phyloP scores from a whole-genome alignment of 2,329 filamentous ascomycete species.

The Malbranchea zuffiana region DNA sequence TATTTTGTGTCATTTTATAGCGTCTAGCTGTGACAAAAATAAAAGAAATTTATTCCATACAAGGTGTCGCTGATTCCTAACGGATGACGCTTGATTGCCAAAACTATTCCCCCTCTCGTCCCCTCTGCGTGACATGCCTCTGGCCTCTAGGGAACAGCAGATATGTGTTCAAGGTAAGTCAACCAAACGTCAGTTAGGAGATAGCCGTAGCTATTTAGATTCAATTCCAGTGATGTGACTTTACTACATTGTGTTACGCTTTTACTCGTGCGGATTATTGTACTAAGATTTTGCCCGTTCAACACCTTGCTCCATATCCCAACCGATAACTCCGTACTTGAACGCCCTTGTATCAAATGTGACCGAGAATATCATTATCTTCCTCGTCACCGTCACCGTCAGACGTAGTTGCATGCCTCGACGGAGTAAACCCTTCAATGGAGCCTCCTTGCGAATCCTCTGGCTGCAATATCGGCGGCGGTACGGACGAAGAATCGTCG shows the following conservation, averaged over 20 bases:
- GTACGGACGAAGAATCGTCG: slow-evolving; percentile 13
- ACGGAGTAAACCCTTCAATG: slow-evolving; percentile 33
- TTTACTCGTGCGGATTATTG: no score
- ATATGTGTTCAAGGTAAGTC: no score
- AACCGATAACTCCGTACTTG: no score
- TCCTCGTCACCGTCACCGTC: slow-evolving; percentile 41
- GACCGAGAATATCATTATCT: slow-evolving; percentile 43
- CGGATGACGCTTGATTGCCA: slow-evolving; percentile 93
- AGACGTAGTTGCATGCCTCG: slow-evolving; percentile 18
- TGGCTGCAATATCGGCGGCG: slow-evolving; percentile 24
- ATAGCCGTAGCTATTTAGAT: no score
- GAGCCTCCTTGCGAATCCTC: slow-evolving; percentile 29
- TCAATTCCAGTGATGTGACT: no score
- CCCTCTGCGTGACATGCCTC: not conserved
- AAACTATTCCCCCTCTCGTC: slow-evolving; percentile 24
- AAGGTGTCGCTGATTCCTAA: slow-evolving; percentile 86
- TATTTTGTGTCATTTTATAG: slow-evolving; percentile 4
- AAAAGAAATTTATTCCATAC: slow-evolving; percentile 31
- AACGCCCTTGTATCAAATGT: no score
- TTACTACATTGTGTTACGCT: no score
- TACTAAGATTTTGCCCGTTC: no score
- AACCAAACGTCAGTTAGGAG: no score
- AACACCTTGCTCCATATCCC: no score
- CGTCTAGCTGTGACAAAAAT: slow-evolving; percentile 12
- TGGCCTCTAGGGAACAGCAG: no score